Base-by-base conservation (phyloP, 164 flowering plant genomes). In the Piper betle region DNA sequence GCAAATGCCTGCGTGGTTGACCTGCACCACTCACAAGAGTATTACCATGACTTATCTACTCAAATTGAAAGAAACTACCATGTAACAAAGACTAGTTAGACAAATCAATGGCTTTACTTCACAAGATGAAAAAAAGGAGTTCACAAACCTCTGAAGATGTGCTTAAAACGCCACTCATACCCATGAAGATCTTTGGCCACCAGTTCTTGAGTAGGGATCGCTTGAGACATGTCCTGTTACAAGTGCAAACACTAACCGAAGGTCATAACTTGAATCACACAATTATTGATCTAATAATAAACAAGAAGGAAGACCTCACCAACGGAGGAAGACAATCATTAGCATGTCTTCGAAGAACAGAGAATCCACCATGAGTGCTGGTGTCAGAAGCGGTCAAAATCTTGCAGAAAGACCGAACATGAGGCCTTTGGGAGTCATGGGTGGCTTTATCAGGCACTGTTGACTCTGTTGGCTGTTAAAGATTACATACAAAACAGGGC, bases 301-400 rank as follows among this genome's bases (percentile, higher is more conserved):
- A 59, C 46, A 39, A 60, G 18, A 50, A 53, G 16, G 40, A n/a
- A 42, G 20, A 54, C 10, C 57, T 68, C 75, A 89, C 98, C 81
- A 92, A 67, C 5, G 78, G 80, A 58, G 98, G 98, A 56, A 92
- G 74, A 69, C 96, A 87, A 62, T 92, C 96, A 63, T 80, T 87
- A 16, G 98, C 98, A 71, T 89, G 94, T 71, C 82, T 92, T 33
- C 96, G 74, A 8, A 87, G 86, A 73, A 92, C 93, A 67, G 96
- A 92, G 73, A 92, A 92, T 12, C 98, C 98, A 25, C 98, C 98
- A 65, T 92, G 98, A 13, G 98, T 92, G 76, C 97, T 92, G 2
- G 96, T 92, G 65, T 89, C 98, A 41, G 96, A 88, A 52, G 98
- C 95, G 15, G 98, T 92, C 59, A 88, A 75, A 61, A 84, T 83